phyloP scores from a whole-genome alignment of 345 rosid species.

The Ceriops decandra region DNA sequence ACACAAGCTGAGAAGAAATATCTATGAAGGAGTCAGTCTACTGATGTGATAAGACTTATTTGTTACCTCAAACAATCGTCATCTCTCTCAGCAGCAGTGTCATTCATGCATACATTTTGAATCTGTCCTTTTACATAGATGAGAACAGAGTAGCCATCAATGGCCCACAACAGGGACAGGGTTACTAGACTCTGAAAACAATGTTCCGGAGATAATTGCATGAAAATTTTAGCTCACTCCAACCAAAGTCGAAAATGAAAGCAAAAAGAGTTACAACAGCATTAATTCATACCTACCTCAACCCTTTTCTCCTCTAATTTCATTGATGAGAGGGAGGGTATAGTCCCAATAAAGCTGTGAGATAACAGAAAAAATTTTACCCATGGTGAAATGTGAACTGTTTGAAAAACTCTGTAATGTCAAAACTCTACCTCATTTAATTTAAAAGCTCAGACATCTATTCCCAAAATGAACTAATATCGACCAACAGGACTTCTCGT shows the following conservation, averaged over 20 bases:
- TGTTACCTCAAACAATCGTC: conserved; percentile 43
- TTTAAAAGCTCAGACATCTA: conserved; percentile 56
- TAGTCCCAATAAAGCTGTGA: conserved; percentile 87
- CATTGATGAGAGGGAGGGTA: conserved; percentile 45
- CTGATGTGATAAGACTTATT: conserved; percentile 21
- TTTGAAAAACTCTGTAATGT: conserved; percentile 37
- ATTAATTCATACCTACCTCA: conserved; percentile 74
- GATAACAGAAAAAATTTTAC: conserved; percentile 51
- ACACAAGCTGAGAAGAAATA: neutral
- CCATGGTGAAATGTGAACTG: conserved; percentile 49
- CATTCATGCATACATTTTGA: conserved; percentile 38
- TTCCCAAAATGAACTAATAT: conserved; percentile 47
- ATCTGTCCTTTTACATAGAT: conserved; percentile 39
- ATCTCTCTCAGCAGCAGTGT: conserved; percentile 39
- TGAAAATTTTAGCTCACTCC: neutral
- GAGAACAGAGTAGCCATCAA: conserved; percentile 30
- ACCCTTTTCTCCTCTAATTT: conserved; percentile 63
- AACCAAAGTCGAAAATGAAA: conserved; percentile 29
- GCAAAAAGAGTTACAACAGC: conserved; percentile 32
- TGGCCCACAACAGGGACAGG: conserved; percentile 12
- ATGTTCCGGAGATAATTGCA: conserved; percentile 29
- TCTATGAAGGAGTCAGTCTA: neutral
- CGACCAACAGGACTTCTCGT: conserved; percentile 74
- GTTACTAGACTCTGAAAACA: conserved; percentile 23
- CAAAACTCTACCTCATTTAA: conserved; percentile 74